Evolutionary conservation across 148 eudicot genomes (phyloP).

Genomic region (Rhododendron mucronatum): DNA sequence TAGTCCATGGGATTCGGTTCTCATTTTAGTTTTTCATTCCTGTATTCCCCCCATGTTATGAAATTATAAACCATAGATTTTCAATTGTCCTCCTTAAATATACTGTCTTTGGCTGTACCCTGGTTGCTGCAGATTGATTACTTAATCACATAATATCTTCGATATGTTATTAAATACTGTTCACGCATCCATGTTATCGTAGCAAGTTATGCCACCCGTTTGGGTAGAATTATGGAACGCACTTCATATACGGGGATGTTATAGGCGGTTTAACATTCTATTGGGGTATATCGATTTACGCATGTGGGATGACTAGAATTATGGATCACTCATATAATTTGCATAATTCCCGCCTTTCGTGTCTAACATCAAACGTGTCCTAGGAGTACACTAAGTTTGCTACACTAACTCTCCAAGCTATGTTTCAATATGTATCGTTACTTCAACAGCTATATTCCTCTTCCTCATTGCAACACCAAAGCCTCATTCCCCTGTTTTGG

Average conservation of each 20-base stretch:
- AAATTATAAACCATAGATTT: not conserved
- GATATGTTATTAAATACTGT: not conserved
- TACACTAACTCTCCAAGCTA: not conserved
- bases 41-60: not conserved
- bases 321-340: not conserved
- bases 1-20: not conserved
- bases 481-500: not conserved
- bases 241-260: not conserved
- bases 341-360: not conserved
- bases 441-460: not conserved
- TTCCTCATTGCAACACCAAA: conserved; percentile 8
- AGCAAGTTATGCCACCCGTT: not conserved
- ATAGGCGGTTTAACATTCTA: too few relatives aligned
- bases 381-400: not conserved
- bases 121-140: not conserved
- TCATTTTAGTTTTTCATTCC: not conserved
- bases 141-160: not conserved
- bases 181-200: not conserved
- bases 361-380: not conserved
- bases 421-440: not conserved
- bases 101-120: not conserved
- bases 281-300: not conserved
- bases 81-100: not conserved
- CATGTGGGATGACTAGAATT: not conserved
- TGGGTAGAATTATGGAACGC: not conserved